Base-by-base conservation (phyloP, 176 grass and related monocot genomes). In the Musa beccarii region DNA sequence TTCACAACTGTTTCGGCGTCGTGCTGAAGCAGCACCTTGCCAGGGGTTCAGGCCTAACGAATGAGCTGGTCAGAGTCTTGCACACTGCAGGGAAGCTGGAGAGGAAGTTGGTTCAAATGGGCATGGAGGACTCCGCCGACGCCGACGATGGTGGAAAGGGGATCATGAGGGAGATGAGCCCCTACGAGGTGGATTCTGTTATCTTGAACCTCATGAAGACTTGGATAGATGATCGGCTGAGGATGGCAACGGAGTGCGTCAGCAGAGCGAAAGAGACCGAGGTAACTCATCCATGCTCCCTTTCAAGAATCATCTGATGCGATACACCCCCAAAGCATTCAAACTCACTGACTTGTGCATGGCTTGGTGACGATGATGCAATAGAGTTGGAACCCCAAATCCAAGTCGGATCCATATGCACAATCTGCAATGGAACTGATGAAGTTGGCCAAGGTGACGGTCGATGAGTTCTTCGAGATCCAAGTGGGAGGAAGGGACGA, bases 371-470 rank as follows among this genome's bases (percentile, higher is more conserved):
- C 10, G 4, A 43, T 43, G 34, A 9, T 51, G 9, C 14, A 3
- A 10, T 52, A 97, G 95, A 98, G 90, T 74, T 98, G 90, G 95
- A 87, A 91, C 79, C 90, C 95, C 0, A 98, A 82, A 66, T 88
- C 95, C 0, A 93, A 93, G 74, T 82, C 75, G 1, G 95, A 98
- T 62, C 88, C 95, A 10, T 89, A 85, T 20, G 88, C 95, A 1
- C 73, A 79, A 20, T 98, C 95, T 1, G 95, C 80, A 1, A 79
- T 91, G 28, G 90, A 98, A 75, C 70, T 93, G 78, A 84, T 91
- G 82, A 98, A 89, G 88, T 53, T 91, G 53, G 88, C 90, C 52
- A 75, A 75, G 76, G 78, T 69, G 9, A 91, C 90, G 2, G 75
- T 91, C 43, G 86, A 98, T 0, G 90, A 98, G 69, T 98, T 93